Percentiles rank a stretch among this genome's conserved stretches.
Evolutionary conservation across 1,284 basidiomycete species (phyloP).

Genomic region (Sutorius eximius): DNA sequence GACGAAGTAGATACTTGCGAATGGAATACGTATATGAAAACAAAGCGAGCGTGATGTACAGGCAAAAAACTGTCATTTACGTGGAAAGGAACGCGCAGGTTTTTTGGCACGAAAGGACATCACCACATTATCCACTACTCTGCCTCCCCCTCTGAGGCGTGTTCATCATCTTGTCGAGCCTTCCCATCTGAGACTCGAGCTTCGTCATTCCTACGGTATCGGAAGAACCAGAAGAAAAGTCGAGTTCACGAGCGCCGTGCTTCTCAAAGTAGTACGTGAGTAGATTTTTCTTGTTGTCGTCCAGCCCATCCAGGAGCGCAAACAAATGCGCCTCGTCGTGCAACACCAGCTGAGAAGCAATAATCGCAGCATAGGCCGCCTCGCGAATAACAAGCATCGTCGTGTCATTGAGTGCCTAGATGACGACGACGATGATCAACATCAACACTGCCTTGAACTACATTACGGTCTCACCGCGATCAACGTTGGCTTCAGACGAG

Average conservation of each 20-base stretch:
- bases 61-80: neutral
- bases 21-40: conserved; percentile 11
- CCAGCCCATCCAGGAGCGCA: conserved; percentile 71
- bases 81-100: neutral
- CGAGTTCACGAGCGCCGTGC: conserved; percentile 61
- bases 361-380: conserved; percentile 76
- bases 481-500: conserved; percentile 66
- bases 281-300: conserved; percentile 83
- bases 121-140: conserved; percentile 5
- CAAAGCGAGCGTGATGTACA: conserved; percentile 17
- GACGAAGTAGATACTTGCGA: neutral
- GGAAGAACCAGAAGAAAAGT: conserved; percentile 33
- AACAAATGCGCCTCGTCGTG: conserved; percentile 80
- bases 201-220: conserved; percentile 53
- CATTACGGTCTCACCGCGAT: conserved; percentile 51
- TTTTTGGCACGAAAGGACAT: neutral
- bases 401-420: conserved; percentile 68
- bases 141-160: conserved; percentile 47
- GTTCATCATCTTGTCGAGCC: conserved; percentile 72
- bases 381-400: conserved; percentile 75
- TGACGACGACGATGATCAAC: conserved; percentile 1
- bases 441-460: neutral
- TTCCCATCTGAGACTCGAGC: conserved; percentile 72
- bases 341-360: conserved; percentile 75
- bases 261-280: conserved; percentile 85